These are phyloP conservation scores for Beauveria bassiana DNA, from an alignment of 2,329 filamentous ascomycete genomes.

Conservation along the genomic window DNA sequence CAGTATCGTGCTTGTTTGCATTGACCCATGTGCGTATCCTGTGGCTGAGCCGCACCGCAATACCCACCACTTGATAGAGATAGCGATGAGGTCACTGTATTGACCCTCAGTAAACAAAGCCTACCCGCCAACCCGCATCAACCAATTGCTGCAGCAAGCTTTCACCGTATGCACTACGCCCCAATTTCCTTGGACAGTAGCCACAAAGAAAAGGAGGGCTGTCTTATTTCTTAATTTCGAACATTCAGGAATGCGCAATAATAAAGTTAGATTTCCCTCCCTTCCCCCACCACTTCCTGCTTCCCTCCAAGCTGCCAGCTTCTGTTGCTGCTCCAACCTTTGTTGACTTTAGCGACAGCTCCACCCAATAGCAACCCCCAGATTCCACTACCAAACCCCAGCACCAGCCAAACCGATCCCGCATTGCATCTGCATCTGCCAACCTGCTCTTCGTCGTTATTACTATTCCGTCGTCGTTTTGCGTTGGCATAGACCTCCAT, in stretches of 20 bases:
- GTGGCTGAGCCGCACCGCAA: background rate
- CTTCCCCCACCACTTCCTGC: background rate
- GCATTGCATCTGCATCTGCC: conserved; percentile 1
- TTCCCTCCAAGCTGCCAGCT: background rate
- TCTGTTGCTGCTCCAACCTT: conserved; percentile 10
- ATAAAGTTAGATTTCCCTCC: background rate
- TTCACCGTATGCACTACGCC: background rate
- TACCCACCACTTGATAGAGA: background rate
- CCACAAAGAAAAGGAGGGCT: background rate
- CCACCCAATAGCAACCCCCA: conserved; percentile 10
- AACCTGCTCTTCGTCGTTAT: background rate
- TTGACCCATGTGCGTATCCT: background rate
- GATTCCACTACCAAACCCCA: conserved; percentile 7
- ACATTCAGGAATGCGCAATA: background rate
- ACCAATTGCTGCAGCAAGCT: background rate
- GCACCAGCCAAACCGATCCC: conserved; percentile 6
- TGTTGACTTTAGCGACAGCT: conserved; percentile 9
- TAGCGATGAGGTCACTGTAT: conserved; percentile 2
- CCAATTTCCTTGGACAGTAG: background rate
- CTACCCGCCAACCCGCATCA: background rate
- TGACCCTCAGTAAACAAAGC: background rate
- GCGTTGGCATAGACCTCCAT: conserved; percentile 4
- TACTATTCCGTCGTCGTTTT: background rate
- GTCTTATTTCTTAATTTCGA: background rate
- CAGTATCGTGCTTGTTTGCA: too few species aligned